These are phyloP conservation scores for Cyclotella distinguenda DNA, from an alignment of 108 stramenopile species.

Conservation along the genomic window DNA sequence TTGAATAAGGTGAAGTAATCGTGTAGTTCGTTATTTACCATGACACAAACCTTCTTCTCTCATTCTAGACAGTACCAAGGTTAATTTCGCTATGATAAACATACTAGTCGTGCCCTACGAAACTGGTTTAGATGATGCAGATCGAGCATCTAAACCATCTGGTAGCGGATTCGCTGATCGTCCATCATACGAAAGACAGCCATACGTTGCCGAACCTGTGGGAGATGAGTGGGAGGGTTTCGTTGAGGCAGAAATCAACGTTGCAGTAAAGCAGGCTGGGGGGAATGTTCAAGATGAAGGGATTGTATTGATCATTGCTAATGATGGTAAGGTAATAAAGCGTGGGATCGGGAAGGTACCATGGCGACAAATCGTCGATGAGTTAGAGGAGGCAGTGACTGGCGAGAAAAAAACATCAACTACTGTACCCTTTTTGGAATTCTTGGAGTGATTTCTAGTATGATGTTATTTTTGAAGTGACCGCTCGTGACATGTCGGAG, in stretches of 20 bases:
- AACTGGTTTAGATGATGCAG: slow-evolving; percentile 45
- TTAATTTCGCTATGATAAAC: slow-evolving; percentile 77
- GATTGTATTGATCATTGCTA: slow-evolving; percentile 75
- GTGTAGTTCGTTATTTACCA: too few species aligned
- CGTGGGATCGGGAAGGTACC: slow-evolving; percentile 82
- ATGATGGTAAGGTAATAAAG: slow-evolving; percentile 70
- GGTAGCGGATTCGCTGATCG: slow-evolving; percentile 67
- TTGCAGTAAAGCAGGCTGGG: slow-evolving; percentile 75
- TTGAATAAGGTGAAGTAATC: slow-evolving; percentile 65
- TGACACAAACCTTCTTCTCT: too few species aligned
- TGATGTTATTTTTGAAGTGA: too few species aligned
- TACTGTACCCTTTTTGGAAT: slow-evolving; percentile 34
- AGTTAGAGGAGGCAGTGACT: slow-evolving; percentile 70
- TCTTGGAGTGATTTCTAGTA: slow-evolving; percentile 26
- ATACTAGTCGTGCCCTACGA: slow-evolving; percentile 81
- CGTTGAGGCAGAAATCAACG: slow-evolving; percentile 60
- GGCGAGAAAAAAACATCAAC: slow-evolving; percentile 52
- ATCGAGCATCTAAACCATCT: slow-evolving; percentile 42
- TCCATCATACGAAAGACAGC: slow-evolving; percentile 75
- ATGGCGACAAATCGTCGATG: slow-evolving; percentile 81
- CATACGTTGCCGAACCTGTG: slow-evolving; percentile 69
- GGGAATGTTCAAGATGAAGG: slow-evolving; percentile 65
- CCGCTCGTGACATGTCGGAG: too few species aligned
- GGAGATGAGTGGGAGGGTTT: slow-evolving; percentile 80
- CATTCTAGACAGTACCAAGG: not conserved